phyloP scores from a whole-genome alignment of 768 basidiomycete species.

The Trametes sanguinea region DNA sequence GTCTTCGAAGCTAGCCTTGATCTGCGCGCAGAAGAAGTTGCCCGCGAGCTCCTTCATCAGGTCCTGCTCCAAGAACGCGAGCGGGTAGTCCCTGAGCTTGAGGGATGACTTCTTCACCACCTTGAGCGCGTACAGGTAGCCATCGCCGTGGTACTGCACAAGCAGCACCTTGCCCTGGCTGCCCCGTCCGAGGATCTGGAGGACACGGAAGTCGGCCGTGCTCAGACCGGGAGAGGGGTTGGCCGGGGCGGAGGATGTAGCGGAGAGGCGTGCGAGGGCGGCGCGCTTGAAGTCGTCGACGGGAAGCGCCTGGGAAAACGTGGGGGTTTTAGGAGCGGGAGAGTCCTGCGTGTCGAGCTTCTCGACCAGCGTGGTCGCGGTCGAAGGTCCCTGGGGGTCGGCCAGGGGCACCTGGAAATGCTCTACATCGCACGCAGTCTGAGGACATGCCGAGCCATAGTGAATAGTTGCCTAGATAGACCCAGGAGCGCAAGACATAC shows the following conservation, averaged over 20 bases:
- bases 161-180: slow-evolving; percentile 20
- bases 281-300: neutral
- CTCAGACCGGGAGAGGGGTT: neutral
- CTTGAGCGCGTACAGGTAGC: slow-evolving; percentile 23
- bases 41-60: slow-evolving; percentile 4
- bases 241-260: neutral
- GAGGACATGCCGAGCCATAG: neutral
- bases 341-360: neutral
- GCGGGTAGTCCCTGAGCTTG: neutral
- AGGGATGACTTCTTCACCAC: slow-evolving; percentile 15
- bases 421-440: slow-evolving; percentile 6
- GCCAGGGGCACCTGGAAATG: neutral
- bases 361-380: slow-evolving; percentile 7
- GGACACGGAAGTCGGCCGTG: slow-evolving; percentile 18
- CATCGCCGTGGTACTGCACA: slow-evolving; percentile 17
- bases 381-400: neutral
- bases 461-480: too few species aligned
- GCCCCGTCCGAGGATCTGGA: slow-evolving; percentile 21
- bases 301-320: neutral
- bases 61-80: slow-evolving; percentile 8
- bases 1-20: slow-evolving; percentile 18
- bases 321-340: neutral
- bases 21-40: slow-evolving; percentile 1
- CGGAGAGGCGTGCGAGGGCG: neutral
- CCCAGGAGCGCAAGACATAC: neutral